Evolutionary conservation across 177 flowering plant genomes (phyloP), one percentile per base, ranked within the genome.

Genomic region (Vitis hybrid): DNA sequence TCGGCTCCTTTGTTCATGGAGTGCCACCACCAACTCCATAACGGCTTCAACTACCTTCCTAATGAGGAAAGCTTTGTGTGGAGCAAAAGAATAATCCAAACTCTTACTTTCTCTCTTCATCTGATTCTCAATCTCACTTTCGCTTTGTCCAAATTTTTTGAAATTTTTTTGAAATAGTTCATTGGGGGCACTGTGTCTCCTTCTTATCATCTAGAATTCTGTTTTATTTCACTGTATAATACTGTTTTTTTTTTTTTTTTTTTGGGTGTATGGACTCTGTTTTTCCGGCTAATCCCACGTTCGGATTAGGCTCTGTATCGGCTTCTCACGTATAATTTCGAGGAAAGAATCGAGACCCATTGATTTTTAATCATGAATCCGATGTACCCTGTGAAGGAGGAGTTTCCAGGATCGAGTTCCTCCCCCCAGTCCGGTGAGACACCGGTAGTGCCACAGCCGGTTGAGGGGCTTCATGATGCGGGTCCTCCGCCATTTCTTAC

Each of bases 401-500:
- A 81, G 78, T 76, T 64, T n/a, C 64, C 70, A 11, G 84, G 79
- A 38, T 66, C 80, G 51, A 71, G 80, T 38, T 68, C 77, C 2
- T 64, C 79, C 62, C 17, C 13, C 14, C 33, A 38, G 51, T 33
- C 67, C 31, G 78, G 57, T 14, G 81, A 52, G 4, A 11, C 71
- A 28, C 2, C 62, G 58, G 14, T 22, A 65, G 13, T 20, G 53
- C 67, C 50, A 24, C 86, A 75, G 79, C 89, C 94, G 8, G 81
- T 82, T 82, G 94, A 83, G 62, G 90, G 90, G 31, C 84, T 89
- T 3, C 76, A 88, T 54, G 94, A 88, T 0, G 50, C 54, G 24
- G 92, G 90, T 0, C 90, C 90, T 10, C 90, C 92, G 3, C 90
- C 92, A 24, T 89, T 88, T 53, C 81, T 88, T 67, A 85, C 78